Base-by-base conservation (phyloP, 2,329 filamentous ascomycete species). In the Aspergillus ochraceus region DNA sequence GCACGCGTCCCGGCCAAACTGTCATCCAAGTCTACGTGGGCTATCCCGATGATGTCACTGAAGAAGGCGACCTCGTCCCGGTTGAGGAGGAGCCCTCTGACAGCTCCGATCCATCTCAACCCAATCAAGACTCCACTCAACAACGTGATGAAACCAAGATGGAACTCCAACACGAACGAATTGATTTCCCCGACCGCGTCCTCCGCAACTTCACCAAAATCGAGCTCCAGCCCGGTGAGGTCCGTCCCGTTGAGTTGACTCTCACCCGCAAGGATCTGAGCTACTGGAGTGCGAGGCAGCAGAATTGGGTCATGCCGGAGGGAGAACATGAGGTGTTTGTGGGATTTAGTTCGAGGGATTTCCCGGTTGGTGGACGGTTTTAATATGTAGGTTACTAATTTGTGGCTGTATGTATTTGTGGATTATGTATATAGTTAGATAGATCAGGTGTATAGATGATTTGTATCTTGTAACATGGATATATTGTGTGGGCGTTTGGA, bases 191-290 rank as follows among this genome's bases (percentile, higher is more conserved):
- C 0, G 74, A 86, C 1, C 71, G 76, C 32, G 75, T 76, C n/a
- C 80, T 92, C 20, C 84, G 90, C 14, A 89, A 89, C 30, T 92
- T 92, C 69, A 87, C 89, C 63, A 92, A 92, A 78, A 77, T 90
- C 2, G 72, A 77, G 26, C 74, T 92, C 17, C 76, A 80, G 4
- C 79, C 82, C 0, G 86, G 85, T 0, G 79, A 86, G 69, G 81
- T 74, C 3, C 74, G 75, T 58, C 81, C 75, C 0, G 82, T 91
- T 0, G 79, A 80, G 20, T 80, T 92, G 66, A 76, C 78, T 0
- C 66, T 92, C 58, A 90, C 83, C 6, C 82, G 90, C 58, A 85
- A 88, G 67, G 90, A 92, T 70, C 58, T 92, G 57, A 91, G 89
- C 64, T 88, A 90, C 50, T 92, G 90, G 90, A 88, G 90, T 70